Base-by-base conservation (phyloP, 2,329 filamentous ascomycete genomes). In the Amphichorda felina region DNA sequence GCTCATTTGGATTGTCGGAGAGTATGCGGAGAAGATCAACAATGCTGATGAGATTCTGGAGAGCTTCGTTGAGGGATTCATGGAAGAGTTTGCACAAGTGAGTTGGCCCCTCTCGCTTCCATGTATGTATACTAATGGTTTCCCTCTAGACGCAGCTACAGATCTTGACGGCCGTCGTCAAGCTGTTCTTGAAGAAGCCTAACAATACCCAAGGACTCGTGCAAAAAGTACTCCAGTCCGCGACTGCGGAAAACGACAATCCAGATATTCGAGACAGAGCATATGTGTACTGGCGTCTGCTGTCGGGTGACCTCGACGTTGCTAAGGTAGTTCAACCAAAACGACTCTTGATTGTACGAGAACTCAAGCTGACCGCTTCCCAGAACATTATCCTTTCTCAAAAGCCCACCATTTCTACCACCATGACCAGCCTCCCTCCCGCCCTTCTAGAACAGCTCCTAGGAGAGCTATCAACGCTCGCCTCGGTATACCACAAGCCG, bases 21-120 rank as follows among this genome's bases (percentile, higher is more conserved):
- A 98, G 57, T 98, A 98, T 54, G 91, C 91, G 1, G 91, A 98
- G 65, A 98, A 98, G 69, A 98, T 98, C 51, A 94, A 76, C 63
- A 96, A 98, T 49, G 91, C 91, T n/a, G 87, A 88, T 43, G 86
- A 96, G 47, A 96, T 98, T 42, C 61, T 98, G 40, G 72, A 78
- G 35, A 79, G 82, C 14, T 98, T 98, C 51, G 89, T 95, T 10
- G 91, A 96, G 38, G 81, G 79, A 1, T 96, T 98, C 56, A 82
- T 83, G 56, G 91, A 96, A 55, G 91, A 98, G 57, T 96, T 95
- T 53, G 91, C 88, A 35, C 89, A 93, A 68, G 82, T 85, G 55
- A 46, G 72, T 56, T 11, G 25, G 15, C 16, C 9, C n/a, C 11
- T 30, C 4, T 16, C 13, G 6, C 13, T 30, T 8, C 10, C 9